phyloP scores from a whole-genome alignment of 257 asterid genomes.

The Nemophila menziesii region DNA sequence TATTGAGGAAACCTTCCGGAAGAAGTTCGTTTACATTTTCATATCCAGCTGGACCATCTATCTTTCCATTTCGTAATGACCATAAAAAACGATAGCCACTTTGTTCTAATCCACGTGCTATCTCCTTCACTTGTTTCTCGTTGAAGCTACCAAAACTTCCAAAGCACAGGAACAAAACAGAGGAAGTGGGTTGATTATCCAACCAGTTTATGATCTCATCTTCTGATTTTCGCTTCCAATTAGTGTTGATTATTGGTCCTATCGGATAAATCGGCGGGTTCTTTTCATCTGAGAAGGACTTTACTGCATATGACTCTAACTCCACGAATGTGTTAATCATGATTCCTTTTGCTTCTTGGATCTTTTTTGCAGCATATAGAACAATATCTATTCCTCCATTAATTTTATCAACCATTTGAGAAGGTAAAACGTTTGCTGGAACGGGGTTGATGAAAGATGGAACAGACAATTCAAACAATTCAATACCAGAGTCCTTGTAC shows the following conservation, averaged over 20 bases:
- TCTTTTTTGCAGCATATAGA: constrained; percentile 1
- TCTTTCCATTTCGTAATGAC: constrained; percentile 3
- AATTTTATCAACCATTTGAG: not conserved
- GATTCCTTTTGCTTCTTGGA: constrained; percentile 14
- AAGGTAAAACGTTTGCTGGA: constrained; percentile 6
- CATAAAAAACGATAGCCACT: constrained; percentile 16
- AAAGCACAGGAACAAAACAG: constrained; percentile 17
- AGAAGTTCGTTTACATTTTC: constrained; percentile 1
- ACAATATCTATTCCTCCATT: not conserved
- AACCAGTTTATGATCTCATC: constrained; percentile 13
- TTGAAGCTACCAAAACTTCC: constrained; percentile 16
- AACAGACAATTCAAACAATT: constrained; percentile 1
- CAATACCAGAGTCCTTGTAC: constrained; percentile 1
- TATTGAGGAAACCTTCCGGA: constrained; percentile 14
- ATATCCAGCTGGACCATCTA: constrained; percentile 8
- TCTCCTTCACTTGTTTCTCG: constrained; percentile 14
- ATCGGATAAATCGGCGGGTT: constrained; percentile 16
- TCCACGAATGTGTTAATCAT: constrained; percentile 20
- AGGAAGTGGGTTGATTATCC: constrained; percentile 12
- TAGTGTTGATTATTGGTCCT: constrained; percentile 19
- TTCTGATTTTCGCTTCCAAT: constrained; percentile 1
- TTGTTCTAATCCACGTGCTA: constrained; percentile 10
- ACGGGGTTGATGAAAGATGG: constrained; percentile 4
- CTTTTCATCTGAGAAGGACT: constrained; percentile 1
- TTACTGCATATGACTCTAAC: constrained; percentile 10